A percentile compares a stretch with the other conserved stretches of the same genome.
phyloP scores from a whole-genome alignment of 306 rosid genomes.

The Trichosanthes cucumerina region DNA sequence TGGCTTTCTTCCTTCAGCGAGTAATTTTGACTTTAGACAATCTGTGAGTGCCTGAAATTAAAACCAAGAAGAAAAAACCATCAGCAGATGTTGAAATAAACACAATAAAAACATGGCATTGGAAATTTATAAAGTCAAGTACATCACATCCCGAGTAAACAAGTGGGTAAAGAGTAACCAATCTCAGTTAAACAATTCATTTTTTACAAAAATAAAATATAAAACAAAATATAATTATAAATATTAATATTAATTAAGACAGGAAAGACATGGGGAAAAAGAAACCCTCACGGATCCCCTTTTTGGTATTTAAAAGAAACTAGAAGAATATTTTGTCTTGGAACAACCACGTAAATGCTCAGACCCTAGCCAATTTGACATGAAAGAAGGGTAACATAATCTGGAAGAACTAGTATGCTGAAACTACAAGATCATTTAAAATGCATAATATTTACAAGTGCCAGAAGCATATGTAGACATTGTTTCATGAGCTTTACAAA shows the following conservation, averaged over 20 bases:
- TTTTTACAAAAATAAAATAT: not conserved
- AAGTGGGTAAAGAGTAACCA: not conserved
- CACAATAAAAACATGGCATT: not conserved
- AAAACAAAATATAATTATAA: not conserved
- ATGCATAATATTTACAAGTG: not conserved
- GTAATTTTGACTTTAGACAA: slow-evolving; percentile 53
- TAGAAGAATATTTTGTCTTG: not conserved
- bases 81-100: not conserved
- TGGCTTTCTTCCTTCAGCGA: slow-evolving; percentile 80
- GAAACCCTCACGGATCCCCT: not conserved
- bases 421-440: not conserved
- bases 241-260: not conserved
- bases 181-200: not conserved
- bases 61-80: not conserved
- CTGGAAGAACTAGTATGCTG: not conserved
- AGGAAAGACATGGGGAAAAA: not conserved
- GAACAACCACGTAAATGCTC: not conserved
- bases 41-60: slow-evolving; percentile 47
- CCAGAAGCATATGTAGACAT: not conserved
- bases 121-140: not conserved
- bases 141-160: not conserved
- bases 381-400: not conserved
- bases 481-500: not conserved
- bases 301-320: not conserved
- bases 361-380: not conserved